Percentiles rank a stretch among this genome's conserved stretches.
phyloP scores from a whole-genome alignment of 768 basidiomycete genomes.

The Lentinula boryana region DNA sequence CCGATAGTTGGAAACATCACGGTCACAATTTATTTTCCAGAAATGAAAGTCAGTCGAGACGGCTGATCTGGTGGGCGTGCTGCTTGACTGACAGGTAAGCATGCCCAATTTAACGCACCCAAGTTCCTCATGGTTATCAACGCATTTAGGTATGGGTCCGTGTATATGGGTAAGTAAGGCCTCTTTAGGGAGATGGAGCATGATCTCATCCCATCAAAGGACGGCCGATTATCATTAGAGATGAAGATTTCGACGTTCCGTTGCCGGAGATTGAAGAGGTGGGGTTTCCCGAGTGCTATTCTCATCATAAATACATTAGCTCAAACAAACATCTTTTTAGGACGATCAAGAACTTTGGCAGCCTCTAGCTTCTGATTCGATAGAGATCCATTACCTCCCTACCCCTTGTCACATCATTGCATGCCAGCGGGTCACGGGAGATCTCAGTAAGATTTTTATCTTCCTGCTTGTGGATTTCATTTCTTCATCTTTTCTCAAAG shows the following conservation, averaged over 20 bases:
- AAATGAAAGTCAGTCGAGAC: conserved; percentile 64
- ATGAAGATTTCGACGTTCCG: conserved; percentile 65
- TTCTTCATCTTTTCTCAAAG: conserved; percentile 25
- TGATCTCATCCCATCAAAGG: conserved; percentile 28
- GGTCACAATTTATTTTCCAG: conserved; percentile 54
- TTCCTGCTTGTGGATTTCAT: conserved; percentile 2
- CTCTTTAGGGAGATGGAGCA: neutral
- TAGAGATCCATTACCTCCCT: conserved; percentile 37
- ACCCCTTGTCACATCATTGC: conserved; percentile 44
- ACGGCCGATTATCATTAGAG: conserved; percentile 62
- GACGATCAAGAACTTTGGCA: conserved; percentile 52
- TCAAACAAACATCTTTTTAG: conserved; percentile 25
- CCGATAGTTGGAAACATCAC: conserved; percentile 66
- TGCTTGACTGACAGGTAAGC: conserved; percentile 62
- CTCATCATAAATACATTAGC: conserved; percentile 2
- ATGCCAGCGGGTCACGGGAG: conserved; percentile 49
- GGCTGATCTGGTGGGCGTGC: conserved; percentile 80
- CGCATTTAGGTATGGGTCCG: conserved; percentile 52
- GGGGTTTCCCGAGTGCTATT: neutral
- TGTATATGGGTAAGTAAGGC: conserved; percentile 59
- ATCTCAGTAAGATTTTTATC: conserved; percentile 43
- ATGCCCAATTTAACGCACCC: conserved; percentile 1
- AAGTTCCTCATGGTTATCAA: conserved; percentile 5
- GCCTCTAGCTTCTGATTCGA: conserved; percentile 31
- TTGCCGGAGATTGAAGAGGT: conserved; percentile 54